Evolutionary conservation across 306 rosid species (phyloP).

Genomic region (Lagenaria siceraria): DNA sequence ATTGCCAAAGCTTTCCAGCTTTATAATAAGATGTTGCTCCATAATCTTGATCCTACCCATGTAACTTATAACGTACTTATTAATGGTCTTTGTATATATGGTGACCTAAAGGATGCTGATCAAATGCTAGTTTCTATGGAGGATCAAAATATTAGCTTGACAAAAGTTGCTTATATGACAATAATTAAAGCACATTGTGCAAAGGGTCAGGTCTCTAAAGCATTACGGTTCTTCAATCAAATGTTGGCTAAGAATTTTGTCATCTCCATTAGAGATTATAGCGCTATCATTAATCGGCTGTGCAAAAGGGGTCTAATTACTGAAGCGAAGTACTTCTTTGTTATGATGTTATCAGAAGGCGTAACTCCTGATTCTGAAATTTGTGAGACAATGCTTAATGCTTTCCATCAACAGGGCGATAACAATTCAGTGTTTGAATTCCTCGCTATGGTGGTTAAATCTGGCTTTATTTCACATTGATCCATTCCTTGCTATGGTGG

Average conservation of each 20-base stretch:
- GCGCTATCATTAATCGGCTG: slow-evolving; percentile 38
- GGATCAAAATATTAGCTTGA: slow-evolving; percentile 15
- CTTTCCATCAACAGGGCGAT: slow-evolving; percentile 16
- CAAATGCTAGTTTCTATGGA: slow-evolving; percentile 25
- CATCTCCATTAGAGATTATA: slow-evolving; percentile 32
- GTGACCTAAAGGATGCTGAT: slow-evolving; percentile 35
- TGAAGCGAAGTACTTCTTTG: slow-evolving; percentile 33
- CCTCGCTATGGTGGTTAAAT: slow-evolving; percentile 32
- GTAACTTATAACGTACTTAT: slow-evolving; percentile 37
- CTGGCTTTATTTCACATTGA: slow-evolving; percentile 19
- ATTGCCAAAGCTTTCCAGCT: slow-evolving; percentile 30
- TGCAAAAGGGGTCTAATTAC: slow-evolving; percentile 30
- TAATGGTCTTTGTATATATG: slow-evolving; percentile 39
- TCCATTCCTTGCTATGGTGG: slow-evolving; percentile 23
- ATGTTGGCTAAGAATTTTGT: slow-evolving; percentile 32
- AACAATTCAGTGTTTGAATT: slow-evolving; percentile 22
- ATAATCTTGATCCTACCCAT: slow-evolving; percentile 33
- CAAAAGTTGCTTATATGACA: slow-evolving; percentile 32
- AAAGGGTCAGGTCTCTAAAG: slow-evolving; percentile 31
- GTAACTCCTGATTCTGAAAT: slow-evolving; percentile 31
- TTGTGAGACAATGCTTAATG: slow-evolving; percentile 29
- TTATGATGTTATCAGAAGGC: slow-evolving; percentile 37
- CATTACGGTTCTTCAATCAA: slow-evolving; percentile 20
- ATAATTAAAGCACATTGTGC: slow-evolving; percentile 41
- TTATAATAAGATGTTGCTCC: slow-evolving; percentile 31